Percentiles rank a stretch among this genome's conserved stretches.
phyloP scores from a whole-genome alignment of 768 basidiomycete genomes.

The Psilocybe subaeruginosa region DNA sequence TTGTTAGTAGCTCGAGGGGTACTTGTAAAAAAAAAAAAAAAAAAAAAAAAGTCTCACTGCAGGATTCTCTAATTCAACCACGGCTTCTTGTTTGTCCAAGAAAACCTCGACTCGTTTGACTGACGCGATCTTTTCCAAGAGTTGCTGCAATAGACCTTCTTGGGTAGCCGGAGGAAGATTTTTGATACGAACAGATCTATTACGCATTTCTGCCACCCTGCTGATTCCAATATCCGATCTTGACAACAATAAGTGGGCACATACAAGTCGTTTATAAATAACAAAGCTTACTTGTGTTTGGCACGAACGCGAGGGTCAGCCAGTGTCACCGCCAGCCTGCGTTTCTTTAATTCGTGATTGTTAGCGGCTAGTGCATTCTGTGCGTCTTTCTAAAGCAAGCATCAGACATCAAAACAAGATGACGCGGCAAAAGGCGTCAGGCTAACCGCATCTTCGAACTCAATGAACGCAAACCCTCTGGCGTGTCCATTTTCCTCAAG shows the following conservation, averaged over 20 bases:
- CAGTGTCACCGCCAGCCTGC: slow-evolving; percentile 88
- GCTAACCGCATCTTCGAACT: slow-evolving; percentile 82
- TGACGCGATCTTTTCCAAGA: slow-evolving; percentile 73
- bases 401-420: background rate
- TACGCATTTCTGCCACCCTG: slow-evolving; percentile 56
- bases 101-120: slow-evolving; percentile 82
- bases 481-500: slow-evolving; percentile 68
- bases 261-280: background rate
- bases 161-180: slow-evolving; percentile 79
- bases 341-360: slow-evolving; percentile 86
- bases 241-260: background rate
- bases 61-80: slow-evolving; percentile 65
- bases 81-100: slow-evolving; percentile 57
- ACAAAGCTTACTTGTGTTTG: slow-evolving; percentile 48
- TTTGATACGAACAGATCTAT: slow-evolving; percentile 74
- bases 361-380: slow-evolving; percentile 75
- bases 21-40: background rate
- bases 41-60: slow-evolving; percentile 49
- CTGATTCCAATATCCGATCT: slow-evolving; percentile 61
- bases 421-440: background rate
- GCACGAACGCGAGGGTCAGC: slow-evolving; percentile 72
- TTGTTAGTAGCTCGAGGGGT: background rate
- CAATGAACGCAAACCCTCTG: slow-evolving; percentile 92
- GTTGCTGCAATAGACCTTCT: slow-evolving; percentile 91
- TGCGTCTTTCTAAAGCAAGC: slow-evolving; percentile 61